Percentiles rank a stretch among this genome's conserved stretches.
These are phyloP conservation scores for Cystofilobasidium ferigula DNA, from an alignment of 768 basidiomycete genomes.

Conservation along the genomic window DNA sequence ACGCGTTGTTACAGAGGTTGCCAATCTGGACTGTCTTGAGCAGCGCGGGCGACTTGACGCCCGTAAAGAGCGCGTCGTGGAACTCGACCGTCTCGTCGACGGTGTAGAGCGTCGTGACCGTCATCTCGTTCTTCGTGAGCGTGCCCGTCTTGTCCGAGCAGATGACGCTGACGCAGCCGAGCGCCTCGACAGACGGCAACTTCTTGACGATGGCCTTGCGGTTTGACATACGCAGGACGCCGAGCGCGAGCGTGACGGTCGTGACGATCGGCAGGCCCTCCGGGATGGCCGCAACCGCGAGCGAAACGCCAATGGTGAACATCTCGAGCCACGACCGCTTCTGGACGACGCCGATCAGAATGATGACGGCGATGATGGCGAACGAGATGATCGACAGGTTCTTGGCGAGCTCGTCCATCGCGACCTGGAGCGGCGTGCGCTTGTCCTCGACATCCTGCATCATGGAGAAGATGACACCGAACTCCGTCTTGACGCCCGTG, in stretches of 20 bases:
- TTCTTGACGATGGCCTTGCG: constrained; percentile 96
- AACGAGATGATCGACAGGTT: constrained; percentile 81
- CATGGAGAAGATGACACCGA: constrained; percentile 93
- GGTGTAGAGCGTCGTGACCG: constrained; percentile 73
- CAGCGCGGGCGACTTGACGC: constrained; percentile 39
- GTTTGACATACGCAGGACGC: constrained; percentile 84
- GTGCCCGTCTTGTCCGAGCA: constrained; percentile 97
- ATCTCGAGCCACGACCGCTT: constrained; percentile 84
- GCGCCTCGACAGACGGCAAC: constrained; percentile 81
- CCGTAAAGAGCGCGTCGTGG: constrained; percentile 38
- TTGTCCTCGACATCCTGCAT: constrained; percentile 94
- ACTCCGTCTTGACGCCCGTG: constrained; percentile 74
- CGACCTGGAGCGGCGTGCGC: constrained; percentile 79
- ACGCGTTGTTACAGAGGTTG: constrained; percentile 79
- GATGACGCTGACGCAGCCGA: constrained; percentile 92
- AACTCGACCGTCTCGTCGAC: constrained; percentile 70
- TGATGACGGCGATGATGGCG: constrained; percentile 85
- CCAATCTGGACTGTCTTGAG: constrained; percentile 69
- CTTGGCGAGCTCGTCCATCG: constrained; percentile 92
- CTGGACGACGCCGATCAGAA: constrained; percentile 76
- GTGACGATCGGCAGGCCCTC: constrained; percentile 95
- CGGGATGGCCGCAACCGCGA: constrained; percentile 93
- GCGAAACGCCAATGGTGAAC: constrained; percentile 97
- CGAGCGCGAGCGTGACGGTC: constrained; percentile 87
- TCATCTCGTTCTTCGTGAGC: constrained; percentile 90